Conservation (phyloP, 73 alveolate species). For the Paramecium primaurelia region DNA sequence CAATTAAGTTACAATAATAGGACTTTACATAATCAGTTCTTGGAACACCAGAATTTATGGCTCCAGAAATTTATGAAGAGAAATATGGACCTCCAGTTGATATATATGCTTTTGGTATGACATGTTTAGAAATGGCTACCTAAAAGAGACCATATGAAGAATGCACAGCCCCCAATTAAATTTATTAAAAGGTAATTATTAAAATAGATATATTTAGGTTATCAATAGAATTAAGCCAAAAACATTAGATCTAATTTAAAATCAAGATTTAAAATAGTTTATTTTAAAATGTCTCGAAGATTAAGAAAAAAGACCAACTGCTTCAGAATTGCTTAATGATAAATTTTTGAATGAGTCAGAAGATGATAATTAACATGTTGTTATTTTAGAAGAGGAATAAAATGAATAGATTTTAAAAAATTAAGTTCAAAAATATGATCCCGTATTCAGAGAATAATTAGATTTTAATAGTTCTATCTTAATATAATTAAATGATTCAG, state of each 20-base stretch:
- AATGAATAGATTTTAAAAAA: neutral
- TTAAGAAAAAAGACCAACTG: slow-evolving; percentile 55
- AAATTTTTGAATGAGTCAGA: slow-evolving; percentile 56
- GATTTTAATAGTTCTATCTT: neutral
- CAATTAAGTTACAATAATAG: slow-evolving; percentile 85
- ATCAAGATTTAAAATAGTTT: slow-evolving; percentile 77
- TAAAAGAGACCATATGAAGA: slow-evolving; percentile 83
- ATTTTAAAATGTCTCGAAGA: slow-evolving; percentile 72
- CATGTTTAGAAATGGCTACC: slow-evolving; percentile 84
- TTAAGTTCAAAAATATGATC: neutral
- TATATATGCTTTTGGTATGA: slow-evolving; percentile 87
- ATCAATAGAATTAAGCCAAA: slow-evolving; percentile 66
- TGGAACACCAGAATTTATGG: slow-evolving; percentile 88
- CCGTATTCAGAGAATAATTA: neutral
- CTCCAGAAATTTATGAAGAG: slow-evolving; percentile 88
- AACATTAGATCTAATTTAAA: slow-evolving; percentile 67
- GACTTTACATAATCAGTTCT: slow-evolving; percentile 81
- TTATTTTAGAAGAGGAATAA: neutral
- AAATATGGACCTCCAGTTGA: slow-evolving; percentile 81
- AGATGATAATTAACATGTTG: slow-evolving; percentile 52
- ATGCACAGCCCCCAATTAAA: slow-evolving; percentile 71
- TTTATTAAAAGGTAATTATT: slow-evolving; percentile 65
- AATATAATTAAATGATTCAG: neutral
- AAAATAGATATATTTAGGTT: slow-evolving; percentile 45
- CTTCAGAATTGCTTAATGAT: slow-evolving; percentile 51